Evolutionary conservation across 2,329 filamentous ascomycete species (phyloP).

Genomic region (Xylaria sp.): DNA sequence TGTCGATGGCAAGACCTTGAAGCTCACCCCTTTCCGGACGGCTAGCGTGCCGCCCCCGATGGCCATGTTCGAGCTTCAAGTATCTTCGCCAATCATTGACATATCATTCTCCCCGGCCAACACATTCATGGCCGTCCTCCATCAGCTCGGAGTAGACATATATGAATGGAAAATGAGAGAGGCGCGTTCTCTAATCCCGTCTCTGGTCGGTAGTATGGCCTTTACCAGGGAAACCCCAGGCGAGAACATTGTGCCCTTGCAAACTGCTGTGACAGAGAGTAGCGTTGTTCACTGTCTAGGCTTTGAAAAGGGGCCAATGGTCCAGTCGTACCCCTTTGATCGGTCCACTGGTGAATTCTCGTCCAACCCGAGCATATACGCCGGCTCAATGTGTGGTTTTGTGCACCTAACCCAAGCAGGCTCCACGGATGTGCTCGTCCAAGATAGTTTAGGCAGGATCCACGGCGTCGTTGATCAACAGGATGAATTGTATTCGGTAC

Average conservation of each 20-base stretch:
- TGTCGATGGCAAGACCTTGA: slow-evolving; percentile 78
- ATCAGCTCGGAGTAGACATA: slow-evolving; percentile 65
- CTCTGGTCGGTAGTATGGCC: slow-evolving; percentile 43
- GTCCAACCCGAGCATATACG: slow-evolving; percentile 27
- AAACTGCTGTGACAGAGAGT: slow-evolving; percentile 36
- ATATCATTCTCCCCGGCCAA: slow-evolving; percentile 71
- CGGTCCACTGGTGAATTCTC: slow-evolving; percentile 25
- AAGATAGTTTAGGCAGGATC: slow-evolving; percentile 51
- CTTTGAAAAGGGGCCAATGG: slow-evolving; percentile 27
- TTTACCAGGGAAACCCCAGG: slow-evolving; percentile 40
- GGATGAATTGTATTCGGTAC: slow-evolving; percentile 40
- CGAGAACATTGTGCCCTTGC: slow-evolving; percentile 32
- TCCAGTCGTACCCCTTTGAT: slow-evolving; percentile 31
- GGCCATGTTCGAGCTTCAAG: slow-evolving; percentile 73
- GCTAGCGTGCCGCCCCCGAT: slow-evolving; percentile 93
- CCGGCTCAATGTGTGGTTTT: slow-evolving; percentile 37
- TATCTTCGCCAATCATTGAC: slow-evolving; percentile 69
- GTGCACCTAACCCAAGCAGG: slow-evolving; percentile 34
- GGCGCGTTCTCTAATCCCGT: slow-evolving; percentile 51
- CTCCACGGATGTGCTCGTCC: slow-evolving; percentile 42
- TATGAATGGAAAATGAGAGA: slow-evolving; percentile 69
- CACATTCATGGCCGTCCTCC: slow-evolving; percentile 71
- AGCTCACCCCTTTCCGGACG: slow-evolving; percentile 81
- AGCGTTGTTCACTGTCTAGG: slow-evolving; percentile 34
- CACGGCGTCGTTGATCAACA: slow-evolving; percentile 41